Conservation (phyloP, 2,329 filamentous ascomycete species). For the Nakataea oryzae region DNA sequence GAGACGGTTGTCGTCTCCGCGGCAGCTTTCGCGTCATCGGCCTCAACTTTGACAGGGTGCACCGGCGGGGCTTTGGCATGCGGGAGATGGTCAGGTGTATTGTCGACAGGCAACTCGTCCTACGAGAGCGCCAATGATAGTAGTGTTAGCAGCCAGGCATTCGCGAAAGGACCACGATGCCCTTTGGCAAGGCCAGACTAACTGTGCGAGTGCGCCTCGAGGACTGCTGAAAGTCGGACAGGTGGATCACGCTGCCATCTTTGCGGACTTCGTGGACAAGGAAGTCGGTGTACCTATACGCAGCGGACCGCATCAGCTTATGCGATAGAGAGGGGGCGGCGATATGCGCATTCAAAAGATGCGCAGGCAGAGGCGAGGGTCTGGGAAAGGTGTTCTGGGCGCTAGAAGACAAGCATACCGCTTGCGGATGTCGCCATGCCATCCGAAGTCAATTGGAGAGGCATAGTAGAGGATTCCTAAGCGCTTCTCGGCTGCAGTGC, state of each 20-base stretch:
- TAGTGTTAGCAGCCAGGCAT: neutral
- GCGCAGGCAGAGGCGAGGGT: too few species aligned
- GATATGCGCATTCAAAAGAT: neutral
- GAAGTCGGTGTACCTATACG: slow-evolving; percentile 74
- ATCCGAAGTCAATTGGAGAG: slow-evolving; percentile 26
- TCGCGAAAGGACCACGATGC: neutral
- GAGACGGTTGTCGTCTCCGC: neutral
- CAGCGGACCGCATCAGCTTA: neutral
- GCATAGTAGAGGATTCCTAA: slow-evolving; percentile 31
- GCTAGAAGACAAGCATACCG: slow-evolving; percentile 21
- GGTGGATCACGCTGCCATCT: slow-evolving; percentile 65
- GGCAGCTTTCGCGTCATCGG: neutral
- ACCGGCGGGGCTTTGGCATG: neutral
- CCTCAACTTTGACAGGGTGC: neutral
- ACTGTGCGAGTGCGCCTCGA: slow-evolving; percentile 2
- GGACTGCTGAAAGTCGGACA: slow-evolving; percentile 27
- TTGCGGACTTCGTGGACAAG: slow-evolving; percentile 80
- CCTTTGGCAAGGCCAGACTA: neutral
- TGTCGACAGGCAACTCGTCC: neutral
- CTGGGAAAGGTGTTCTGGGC: neutral
- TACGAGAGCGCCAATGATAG: neutral
- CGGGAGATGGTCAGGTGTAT: neutral
- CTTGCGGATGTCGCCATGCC: slow-evolving; percentile 32
- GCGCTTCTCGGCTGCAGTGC: slow-evolving; percentile 18
- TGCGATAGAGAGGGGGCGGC: neutral